phyloP scores from a whole-genome alignment of 2,329 filamentous ascomycete species.

The Arthrobotrys entomopaga region DNA sequence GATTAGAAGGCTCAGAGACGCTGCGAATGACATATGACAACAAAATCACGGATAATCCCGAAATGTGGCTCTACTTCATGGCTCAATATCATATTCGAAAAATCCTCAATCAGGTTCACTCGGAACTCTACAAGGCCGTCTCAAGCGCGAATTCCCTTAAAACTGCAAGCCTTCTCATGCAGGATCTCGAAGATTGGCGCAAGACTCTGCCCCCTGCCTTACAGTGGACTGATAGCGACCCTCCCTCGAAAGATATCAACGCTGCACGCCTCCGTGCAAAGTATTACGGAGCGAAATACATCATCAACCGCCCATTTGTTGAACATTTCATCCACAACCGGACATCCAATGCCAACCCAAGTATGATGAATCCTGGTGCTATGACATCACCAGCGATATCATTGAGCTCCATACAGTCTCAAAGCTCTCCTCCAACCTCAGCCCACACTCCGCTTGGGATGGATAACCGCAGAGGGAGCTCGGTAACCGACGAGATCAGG shows the following conservation, averaged over 20 bases:
- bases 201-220: conserved; percentile 55
- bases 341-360: conserved; percentile 63
- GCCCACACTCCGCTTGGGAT: conserved; percentile 55
- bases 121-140: conserved; percentile 61
- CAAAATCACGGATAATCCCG: conserved; percentile 60
- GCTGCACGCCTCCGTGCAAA: conserved; percentile 87
- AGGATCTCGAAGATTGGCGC: conserved; percentile 59
- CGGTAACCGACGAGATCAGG: conserved; percentile 42
- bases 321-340: conserved; percentile 69
- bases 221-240: conserved; percentile 73
- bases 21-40: conserved; percentile 61
- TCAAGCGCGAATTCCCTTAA: conserved; percentile 55
- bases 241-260: conserved; percentile 79
- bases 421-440: conserved; percentile 55
- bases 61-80: conserved; percentile 66
- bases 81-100: conserved; percentile 74
- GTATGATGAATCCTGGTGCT: conserved; percentile 68
- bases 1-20: conserved; percentile 65
- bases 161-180: conserved; percentile 60
- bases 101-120: conserved; percentile 72
- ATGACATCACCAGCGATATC: conserved; percentile 56
- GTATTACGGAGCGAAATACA: conserved; percentile 90
- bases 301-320: conserved; percentile 84
- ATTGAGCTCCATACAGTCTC: conserved; percentile 56
- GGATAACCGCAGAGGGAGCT: conserved; percentile 34